These are phyloP conservation scores for Umbelopsis vinacea DNA, from an alignment of 192 early-diverging fungal genomes.

Conservation along the genomic window DNA sequence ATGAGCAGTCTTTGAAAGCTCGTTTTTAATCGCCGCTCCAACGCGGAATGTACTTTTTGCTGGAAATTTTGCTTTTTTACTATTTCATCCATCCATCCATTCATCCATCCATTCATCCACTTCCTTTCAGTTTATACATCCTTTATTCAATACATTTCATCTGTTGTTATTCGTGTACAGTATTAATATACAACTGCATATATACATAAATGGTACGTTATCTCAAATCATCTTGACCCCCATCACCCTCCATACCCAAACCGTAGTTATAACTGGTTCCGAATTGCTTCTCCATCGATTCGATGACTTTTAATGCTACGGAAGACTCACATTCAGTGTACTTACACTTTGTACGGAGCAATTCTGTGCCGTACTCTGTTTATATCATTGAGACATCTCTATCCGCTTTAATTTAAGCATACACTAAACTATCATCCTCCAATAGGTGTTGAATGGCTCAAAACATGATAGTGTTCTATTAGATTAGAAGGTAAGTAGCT, in stretches of 20 bases:
- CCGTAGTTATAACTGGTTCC: constrained; percentile 24
- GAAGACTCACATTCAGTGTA: constrained; percentile 17
- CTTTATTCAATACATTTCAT: neutral
- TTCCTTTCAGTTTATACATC: neutral
- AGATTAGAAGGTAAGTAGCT: too few species aligned
- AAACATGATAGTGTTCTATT: too few species aligned
- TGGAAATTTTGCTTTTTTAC: neutral
- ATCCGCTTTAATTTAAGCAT: neutral
- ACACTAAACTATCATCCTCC: too few species aligned
- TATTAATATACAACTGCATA: neutral
- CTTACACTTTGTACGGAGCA: constrained; percentile 23
- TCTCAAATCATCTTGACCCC: neutral
- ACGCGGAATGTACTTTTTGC: neutral
- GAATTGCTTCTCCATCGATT: constrained; percentile 24
- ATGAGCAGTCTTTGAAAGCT: neutral
- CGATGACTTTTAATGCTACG: constrained; percentile 22
- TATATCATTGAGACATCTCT: constrained; percentile 21
- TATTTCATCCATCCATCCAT: constrained; percentile 12
- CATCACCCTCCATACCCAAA: neutral
- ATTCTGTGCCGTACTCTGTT: constrained; percentile 24
- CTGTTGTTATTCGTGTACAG: constrained; percentile 8
- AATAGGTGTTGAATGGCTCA: too few species aligned
- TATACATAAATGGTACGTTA: constrained; percentile 20
- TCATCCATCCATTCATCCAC: neutral
- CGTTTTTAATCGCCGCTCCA: neutral